Evolutionary conservation across 2,329 filamentous ascomycete species (phyloP).

Genomic region (Laburnicola sp.): DNA sequence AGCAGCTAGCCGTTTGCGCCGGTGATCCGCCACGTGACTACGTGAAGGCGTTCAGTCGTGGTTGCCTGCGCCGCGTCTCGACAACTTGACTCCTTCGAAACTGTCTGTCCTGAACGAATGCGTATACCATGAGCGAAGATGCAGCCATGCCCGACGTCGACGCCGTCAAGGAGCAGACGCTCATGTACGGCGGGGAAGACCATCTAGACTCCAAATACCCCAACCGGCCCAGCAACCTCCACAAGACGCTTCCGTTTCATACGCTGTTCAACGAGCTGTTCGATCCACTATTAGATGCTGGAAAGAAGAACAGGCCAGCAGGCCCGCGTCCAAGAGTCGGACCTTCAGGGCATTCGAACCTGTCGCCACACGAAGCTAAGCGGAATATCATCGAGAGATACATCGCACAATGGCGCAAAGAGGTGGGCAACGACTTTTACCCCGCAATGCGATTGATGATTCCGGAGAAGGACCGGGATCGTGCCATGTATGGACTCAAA

Average conservation of each 20-base stretch:
- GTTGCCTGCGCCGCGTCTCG: slow-evolving; percentile 9
- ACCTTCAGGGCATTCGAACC: slow-evolving; percentile 60
- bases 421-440: slow-evolving; percentile 91
- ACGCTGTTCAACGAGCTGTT: slow-evolving; percentile 78
- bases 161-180: slow-evolving; percentile 51
- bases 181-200: slow-evolving; percentile 53
- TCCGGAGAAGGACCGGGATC: slow-evolving; percentile 88
- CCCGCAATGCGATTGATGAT: slow-evolving; percentile 89
- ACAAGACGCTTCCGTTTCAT: slow-evolving; percentile 78
- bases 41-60: slow-evolving; percentile 8
- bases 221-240: slow-evolving; percentile 78
- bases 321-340: slow-evolving; percentile 62
- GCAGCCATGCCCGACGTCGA: slow-evolving; percentile 47
- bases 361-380: slow-evolving; percentile 75
- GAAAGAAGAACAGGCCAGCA: slow-evolving; percentile 66
- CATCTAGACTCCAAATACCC: slow-evolving; percentile 64
- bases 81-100: no score
- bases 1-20: no score
- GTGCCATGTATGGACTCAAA: slow-evolving; percentile 91
- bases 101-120: no score
- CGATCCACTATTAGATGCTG: slow-evolving; percentile 77
- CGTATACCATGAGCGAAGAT: slow-evolving; percentile 33
- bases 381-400: slow-evolving; percentile 83
- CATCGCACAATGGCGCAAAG: slow-evolving; percentile 80
- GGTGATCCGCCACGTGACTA: background rate